Evolutionary conservation across 306 rosid species (phyloP), one percentile per base, ranked within the genome.

Genomic region (Canavalia gladiata): DNA sequence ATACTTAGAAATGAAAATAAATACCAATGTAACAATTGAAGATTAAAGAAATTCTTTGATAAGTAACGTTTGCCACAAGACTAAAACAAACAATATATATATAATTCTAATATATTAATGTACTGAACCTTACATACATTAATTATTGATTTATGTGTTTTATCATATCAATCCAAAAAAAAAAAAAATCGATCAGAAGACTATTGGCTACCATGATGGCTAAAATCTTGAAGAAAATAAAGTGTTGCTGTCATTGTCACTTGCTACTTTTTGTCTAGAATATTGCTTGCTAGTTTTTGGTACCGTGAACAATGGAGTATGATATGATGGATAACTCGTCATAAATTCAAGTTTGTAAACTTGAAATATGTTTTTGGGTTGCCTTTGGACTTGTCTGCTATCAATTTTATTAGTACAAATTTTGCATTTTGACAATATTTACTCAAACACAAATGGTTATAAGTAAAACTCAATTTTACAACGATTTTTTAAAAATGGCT

Each of bases 291-390:
- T 18, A 65, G 12, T 7, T 39, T 62, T 33, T 62, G 68, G 29
- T 62, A 4, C 39, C 13, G 3, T 56, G 11, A 7, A 29, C 49
- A n/a, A 25, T n/a, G 59, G 43, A 13, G 39, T 34, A 25, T 55
- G 71, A 59, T 35, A 7, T 80, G 46, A 60, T 72, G 67, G 45
- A 50, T 39, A 46, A 47, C 43, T 39, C 50, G 30, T 63, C 62
- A 63, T 72, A 28, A 72, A 62, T 49, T 41, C 35, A 28, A 47
- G 66, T 37, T 37, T 64, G 30, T 64, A 35, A 6, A 35, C 69
- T 35, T 37, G 11, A 64, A 64, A 64, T 64, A 7, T 64, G 71
- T 65, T 65, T 59, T 9, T 9, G 18, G 42, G n/a, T 10, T 31
- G 31, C 41, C 3, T 13, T 39, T 2, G 13, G 8, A 58, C 10